Percentiles rank a stretch among this genome's conserved stretches.
Evolutionary conservation across 148 eudicot species (phyloP).

Genomic region (Vaccinium darrowii): DNA sequence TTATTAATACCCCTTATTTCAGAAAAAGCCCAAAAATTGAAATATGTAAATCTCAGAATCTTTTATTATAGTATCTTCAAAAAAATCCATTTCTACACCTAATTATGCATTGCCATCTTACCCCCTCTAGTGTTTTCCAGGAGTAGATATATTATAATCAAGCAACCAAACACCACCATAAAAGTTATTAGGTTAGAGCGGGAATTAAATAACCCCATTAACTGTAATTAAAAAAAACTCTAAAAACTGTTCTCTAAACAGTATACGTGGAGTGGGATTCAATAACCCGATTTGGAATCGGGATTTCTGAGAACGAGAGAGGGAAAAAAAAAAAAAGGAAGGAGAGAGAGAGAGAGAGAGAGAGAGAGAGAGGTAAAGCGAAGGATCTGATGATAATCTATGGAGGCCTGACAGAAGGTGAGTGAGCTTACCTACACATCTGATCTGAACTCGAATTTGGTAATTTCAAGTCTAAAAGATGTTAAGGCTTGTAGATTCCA

Average conservation of each 20-base stretch:
- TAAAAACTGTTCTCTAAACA: not conserved
- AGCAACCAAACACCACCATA: constrained; percentile 11
- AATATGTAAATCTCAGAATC: not conserved
- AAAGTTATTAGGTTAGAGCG: not conserved
- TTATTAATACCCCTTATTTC: not conserved
- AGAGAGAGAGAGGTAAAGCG: constrained; percentile 2
- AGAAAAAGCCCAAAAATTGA: not conserved
- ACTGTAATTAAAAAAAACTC: not conserved
- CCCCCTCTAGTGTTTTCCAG: not conserved
- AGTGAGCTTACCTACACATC: not conserved
- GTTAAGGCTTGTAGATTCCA: not conserved
- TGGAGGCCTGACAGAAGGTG: not conserved
- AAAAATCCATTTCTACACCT: not conserved
- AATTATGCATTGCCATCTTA: not conserved
- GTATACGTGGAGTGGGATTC: constrained; percentile 14
- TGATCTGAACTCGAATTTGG: not conserved
- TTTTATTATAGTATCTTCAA: not conserved
- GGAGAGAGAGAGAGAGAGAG: not conserved
- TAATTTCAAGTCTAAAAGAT: not conserved
- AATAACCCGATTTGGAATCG: constrained; percentile 20
- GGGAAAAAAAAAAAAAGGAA: not conserved
- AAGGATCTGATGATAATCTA: constrained; percentile 2
- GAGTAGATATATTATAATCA: not conserved
- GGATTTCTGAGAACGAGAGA: not conserved
- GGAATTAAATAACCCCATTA: not conserved